Conservation (phyloP, 1,139 yeast species). For the Zygoascus meyerae region DNA sequence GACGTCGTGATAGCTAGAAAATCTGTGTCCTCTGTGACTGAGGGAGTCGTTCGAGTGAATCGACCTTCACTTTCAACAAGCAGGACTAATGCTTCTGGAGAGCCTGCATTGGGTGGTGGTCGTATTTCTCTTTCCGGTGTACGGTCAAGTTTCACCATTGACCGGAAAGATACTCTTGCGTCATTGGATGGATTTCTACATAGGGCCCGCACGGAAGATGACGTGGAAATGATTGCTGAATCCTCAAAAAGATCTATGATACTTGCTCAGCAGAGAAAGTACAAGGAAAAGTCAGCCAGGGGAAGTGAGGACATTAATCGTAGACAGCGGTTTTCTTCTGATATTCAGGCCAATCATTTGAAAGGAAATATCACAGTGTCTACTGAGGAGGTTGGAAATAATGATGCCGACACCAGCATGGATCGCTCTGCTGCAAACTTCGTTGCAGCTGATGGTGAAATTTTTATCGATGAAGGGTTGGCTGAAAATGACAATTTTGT, state of each 20-base stretch:
- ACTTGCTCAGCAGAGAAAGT: conserved; percentile 46
- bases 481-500: conserved; percentile 71
- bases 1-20: conserved; percentile 51
- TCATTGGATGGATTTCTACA: conserved; percentile 53
- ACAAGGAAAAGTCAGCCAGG: conserved; percentile 77
- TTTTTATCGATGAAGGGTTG: conserved; percentile 52
- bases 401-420: conserved; percentile 10
- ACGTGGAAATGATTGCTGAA: conserved; percentile 53
- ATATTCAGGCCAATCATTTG: conserved; percentile 7
- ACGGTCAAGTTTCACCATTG: conserved; percentile 27
- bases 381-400: conserved; percentile 20
- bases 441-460: conserved; percentile 17
- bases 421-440: conserved; percentile 7
- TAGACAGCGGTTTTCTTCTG: conserved; percentile 9
- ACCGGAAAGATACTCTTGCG: conserved; percentile 26
- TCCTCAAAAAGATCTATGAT: conserved; percentile 61
- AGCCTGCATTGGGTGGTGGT: conserved; percentile 17
- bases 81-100: conserved; percentile 5
- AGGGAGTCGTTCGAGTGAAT: conserved; percentile 1
- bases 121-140: conserved; percentile 17
- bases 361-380: conserved; percentile 17
- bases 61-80: conserved; percentile 1
- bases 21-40: conserved; percentile 31
- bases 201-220: conserved; percentile 44
- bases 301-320: conserved; percentile 35